Percentiles rank a stretch among this genome's conserved stretches.
Conservation (phyloP, 345 rosid species). For the Populus nigra region DNA sequence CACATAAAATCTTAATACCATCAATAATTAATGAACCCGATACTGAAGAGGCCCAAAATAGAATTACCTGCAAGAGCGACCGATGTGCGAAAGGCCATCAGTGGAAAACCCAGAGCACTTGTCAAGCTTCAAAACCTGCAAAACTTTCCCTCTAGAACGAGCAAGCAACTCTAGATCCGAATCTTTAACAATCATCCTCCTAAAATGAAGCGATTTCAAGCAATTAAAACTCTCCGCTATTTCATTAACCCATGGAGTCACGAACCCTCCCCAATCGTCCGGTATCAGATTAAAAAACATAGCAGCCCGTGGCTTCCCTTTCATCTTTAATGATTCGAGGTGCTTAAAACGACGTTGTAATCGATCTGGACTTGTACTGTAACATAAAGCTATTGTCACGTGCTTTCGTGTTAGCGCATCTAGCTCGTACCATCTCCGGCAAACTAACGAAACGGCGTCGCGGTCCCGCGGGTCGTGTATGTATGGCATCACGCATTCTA, state of each 20-base stretch:
- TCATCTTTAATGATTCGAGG: slow-evolving; percentile 75
- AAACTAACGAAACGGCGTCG: slow-evolving; percentile 73
- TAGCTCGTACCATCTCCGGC: slow-evolving; percentile 65
- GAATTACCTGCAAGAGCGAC: slow-evolving; percentile 65
- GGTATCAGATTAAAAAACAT: slow-evolving; percentile 82
- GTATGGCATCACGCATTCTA: slow-evolving; percentile 61
- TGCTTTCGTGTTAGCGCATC: slow-evolving; percentile 81
- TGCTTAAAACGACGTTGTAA: slow-evolving; percentile 53
- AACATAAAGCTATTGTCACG: slow-evolving; percentile 77
- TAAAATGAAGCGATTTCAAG: slow-evolving; percentile 67
- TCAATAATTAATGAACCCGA: neutral
- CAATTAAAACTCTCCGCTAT: slow-evolving; percentile 46
- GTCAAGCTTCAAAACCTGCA: slow-evolving; percentile 69
- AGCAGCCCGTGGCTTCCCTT: slow-evolving; percentile 93
- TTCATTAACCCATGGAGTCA: slow-evolving; percentile 69
- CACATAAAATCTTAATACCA: neutral
- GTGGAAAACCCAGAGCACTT: slow-evolving; percentile 88
- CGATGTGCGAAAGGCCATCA: slow-evolving; percentile 71
- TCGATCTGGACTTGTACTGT: slow-evolving; percentile 68
- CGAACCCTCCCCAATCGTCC: slow-evolving; percentile 91
- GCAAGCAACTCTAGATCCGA: slow-evolving; percentile 72
- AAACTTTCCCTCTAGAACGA: slow-evolving; percentile 37
- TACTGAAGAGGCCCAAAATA: neutral
- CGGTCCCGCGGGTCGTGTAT: slow-evolving; percentile 70
- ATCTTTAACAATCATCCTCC: slow-evolving; percentile 80